Percentiles rank a stretch among this genome's conserved stretches.
These are phyloP conservation scores for Calamus simplicifolius DNA, from an alignment of 176 grass and related monocot genomes.

Conservation along the genomic window DNA sequence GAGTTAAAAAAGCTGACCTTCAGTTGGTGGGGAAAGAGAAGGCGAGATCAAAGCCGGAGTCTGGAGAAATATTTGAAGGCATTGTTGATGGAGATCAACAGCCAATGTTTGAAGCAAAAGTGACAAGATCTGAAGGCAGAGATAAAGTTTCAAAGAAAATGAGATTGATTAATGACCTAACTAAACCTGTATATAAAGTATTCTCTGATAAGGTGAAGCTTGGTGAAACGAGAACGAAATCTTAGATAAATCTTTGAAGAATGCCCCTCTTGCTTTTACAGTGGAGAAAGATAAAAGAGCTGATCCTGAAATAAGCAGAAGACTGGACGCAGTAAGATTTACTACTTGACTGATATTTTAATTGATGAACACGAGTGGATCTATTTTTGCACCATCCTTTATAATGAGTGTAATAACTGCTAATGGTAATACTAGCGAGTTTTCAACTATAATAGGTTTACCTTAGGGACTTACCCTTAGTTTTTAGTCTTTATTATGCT, in stretches of 20 bases:
- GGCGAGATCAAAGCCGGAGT: slow-evolving; percentile 8
- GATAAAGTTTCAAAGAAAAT: slow-evolving; percentile 31
- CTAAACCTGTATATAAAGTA: not conserved
- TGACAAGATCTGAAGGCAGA: not conserved
- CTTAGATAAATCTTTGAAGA: not conserved
- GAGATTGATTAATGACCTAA: slow-evolving; percentile 25
- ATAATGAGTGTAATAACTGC: too few relatives aligned
- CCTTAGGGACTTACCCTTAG: too few relatives aligned
- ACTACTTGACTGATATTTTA: too few relatives aligned
- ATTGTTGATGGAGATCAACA: slow-evolving; percentile 1
- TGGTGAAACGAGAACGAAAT: slow-evolving; percentile 1
- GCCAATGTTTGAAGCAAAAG: not conserved
- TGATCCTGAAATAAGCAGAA: slow-evolving; percentile 7
- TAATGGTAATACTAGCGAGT: too few relatives aligned
- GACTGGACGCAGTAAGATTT: slow-evolving; percentile 10
- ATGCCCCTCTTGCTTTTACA: not conserved
- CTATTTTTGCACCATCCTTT: too few relatives aligned
- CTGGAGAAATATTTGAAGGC: not conserved
- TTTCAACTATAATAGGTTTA: too few relatives aligned
- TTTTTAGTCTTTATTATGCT: too few relatives aligned
- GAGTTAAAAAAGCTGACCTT: slow-evolving; percentile 3
- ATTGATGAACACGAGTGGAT: too few relatives aligned
- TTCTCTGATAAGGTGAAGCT: not conserved
- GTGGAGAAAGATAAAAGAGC: slow-evolving; percentile 14
- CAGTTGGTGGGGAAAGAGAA: not conserved